Evolutionary conservation across 371 early-diverging fungal genomes (phyloP).

Genomic region (Globomyces sp.): DNA sequence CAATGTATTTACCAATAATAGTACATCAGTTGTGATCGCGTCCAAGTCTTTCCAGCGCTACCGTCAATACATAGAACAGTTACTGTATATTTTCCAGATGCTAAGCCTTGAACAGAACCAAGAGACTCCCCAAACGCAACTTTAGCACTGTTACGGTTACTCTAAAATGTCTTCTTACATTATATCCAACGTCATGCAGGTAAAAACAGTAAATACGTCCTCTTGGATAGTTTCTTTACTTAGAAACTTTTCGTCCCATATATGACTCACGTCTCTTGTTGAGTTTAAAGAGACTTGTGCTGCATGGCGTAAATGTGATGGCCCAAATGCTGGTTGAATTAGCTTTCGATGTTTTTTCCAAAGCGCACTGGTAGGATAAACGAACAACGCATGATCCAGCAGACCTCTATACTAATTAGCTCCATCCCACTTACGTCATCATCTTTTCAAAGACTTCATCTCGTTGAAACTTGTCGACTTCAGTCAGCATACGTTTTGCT

Average conservation of each 20-base stretch:
- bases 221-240: not conserved
- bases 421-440: too few species aligned
- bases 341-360: slow-evolving; percentile 44
- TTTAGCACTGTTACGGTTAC: not conserved
- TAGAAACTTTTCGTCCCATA: not conserved
- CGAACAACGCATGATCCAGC: slow-evolving; percentile 32
- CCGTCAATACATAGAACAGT: too few species aligned
- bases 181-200: slow-evolving; percentile 8
- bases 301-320: slow-evolving; percentile 16
- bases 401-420: not conserved
- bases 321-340: slow-evolving; percentile 45
- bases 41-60: slow-evolving; percentile 15
- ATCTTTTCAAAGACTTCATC: too few species aligned
- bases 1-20: too few species aligned
- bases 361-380: slow-evolving; percentile 30
- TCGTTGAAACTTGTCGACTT: too few species aligned
- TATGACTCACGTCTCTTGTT: not conserved
- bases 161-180: not conserved
- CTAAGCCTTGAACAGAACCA: too few species aligned
- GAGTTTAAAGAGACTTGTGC: not conserved
- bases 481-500: not conserved
- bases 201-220: not conserved
- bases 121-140: slow-evolving; percentile 15
- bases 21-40: not conserved
- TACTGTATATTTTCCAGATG: too few species aligned